Base-by-base conservation (phyloP, 176 grass and related monocot genomes). In the Canna indica region DNA sequence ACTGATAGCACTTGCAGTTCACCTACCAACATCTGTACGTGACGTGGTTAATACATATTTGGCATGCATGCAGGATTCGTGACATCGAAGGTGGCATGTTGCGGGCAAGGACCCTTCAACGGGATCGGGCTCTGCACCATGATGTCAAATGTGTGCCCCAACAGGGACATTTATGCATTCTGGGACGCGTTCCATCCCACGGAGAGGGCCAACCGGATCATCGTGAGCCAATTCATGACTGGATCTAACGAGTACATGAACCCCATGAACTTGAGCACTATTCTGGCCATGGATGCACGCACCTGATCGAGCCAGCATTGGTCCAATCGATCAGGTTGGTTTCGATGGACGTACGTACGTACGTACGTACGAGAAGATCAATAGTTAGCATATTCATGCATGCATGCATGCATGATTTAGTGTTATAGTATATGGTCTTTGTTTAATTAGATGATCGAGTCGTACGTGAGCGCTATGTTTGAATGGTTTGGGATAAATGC, bases 121-220 rank as follows among this genome's bases (percentile, higher is more conserved):
- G 93, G 93, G 10, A 69, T 97, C 17, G 93, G 93, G 0, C 59
- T 97, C 24, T 97, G 93, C 86, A 97, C 93, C 22, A 4, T 83
- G 25, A 1, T 85, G 2, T 92, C 93, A 5, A 75, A n/a, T 4
- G 29, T 97, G 0, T 97, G 93, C 64, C 9, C 82, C 20, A 64
- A 97, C 69, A 63, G 93, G 58, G 65, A 92, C 65, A 0, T 28
- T n/a, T 87, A 76, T 29, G 93, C 85, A 2, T 97, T 97, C 86
- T 97, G 93, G 93, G 93, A 97, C 72, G 84, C 88, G 0, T 97
- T 82, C 82, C 93, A 97, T 77, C 93, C 93, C 16, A 85, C 86
- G 0, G 93, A 92, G 84, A 75, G 77, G 38, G 93, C 93, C 3
- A 92, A 92, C 83, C 71, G 84, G 28, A 75, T 92, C 61, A 86